These are phyloP conservation scores for Podospora pseudopauciseta DNA, from an alignment of 495 filamentous ascomycete species.

Conservation along the genomic window DNA sequence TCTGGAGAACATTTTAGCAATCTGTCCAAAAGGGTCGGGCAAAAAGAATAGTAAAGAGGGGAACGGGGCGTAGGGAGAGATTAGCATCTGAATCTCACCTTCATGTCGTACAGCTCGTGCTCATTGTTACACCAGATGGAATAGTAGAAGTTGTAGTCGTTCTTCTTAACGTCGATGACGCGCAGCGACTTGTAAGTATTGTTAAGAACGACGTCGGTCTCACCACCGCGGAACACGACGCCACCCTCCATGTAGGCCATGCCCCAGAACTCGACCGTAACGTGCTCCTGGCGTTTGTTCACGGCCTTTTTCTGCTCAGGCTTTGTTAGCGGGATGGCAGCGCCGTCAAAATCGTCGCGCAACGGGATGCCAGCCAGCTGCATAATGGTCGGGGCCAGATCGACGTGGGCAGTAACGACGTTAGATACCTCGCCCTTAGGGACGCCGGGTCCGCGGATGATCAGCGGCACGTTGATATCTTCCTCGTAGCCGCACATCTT, in stretches of 20 bases:
- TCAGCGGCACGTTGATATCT: conserved; percentile 68
- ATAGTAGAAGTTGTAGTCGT: conserved; percentile 58
- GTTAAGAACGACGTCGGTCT: conserved; percentile 35
- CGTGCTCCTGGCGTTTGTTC: conserved; percentile 54
- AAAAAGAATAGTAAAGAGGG: neutral
- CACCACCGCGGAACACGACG: conserved; percentile 24
- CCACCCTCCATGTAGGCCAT: conserved; percentile 47
- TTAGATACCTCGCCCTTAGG: conserved; percentile 43
- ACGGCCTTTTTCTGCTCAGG: conserved; percentile 29
- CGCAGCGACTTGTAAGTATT: conserved; percentile 65
- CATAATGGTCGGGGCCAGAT: conserved; percentile 65
- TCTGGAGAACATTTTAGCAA: conserved; percentile 32
- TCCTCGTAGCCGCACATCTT: conserved; percentile 71
- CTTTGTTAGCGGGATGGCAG: conserved; percentile 48
- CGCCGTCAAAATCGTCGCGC: conserved; percentile 57
- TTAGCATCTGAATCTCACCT: conserved; percentile 25
- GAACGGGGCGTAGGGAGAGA: conserved; percentile 6
- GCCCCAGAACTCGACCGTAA: conserved; percentile 67
- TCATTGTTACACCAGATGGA: conserved; percentile 65
- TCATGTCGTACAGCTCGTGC: conserved; percentile 62
- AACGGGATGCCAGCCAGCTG: conserved; percentile 46
- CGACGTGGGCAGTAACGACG: conserved; percentile 63
- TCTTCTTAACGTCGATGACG: conserved; percentile 39
- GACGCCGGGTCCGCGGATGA: conserved; percentile 59
- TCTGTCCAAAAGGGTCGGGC: conserved; percentile 3